Base-by-base conservation (phyloP, 192 early-diverging fungal genomes). In the Dissophora ornata region DNA sequence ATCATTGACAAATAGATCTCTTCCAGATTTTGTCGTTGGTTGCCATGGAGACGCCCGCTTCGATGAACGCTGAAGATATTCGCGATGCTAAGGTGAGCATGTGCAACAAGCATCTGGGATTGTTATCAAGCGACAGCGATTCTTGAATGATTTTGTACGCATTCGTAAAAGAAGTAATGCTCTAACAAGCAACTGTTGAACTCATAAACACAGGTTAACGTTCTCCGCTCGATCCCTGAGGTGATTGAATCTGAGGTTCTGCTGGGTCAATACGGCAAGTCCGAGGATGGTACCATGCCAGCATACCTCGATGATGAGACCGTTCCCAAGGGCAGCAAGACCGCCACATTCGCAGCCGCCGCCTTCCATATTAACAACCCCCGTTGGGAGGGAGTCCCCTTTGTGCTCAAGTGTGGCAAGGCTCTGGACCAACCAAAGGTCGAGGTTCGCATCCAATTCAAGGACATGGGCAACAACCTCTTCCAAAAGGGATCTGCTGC, bases 251-350 rank as follows among this genome's bases (percentile, higher is more conserved):
- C 96, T 25, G 92, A 99, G 71, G 87, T 92, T 11, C 69, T 98
- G 50, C 82, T 99, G 59, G 97, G 96, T 12, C 97, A 99, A 83
- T 99, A 99, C 81, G 87, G 85, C 22, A 85, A 73, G 30, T 88
- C 90, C 21, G 85, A 87, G 65, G 92, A 96, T 67, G 93, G 91
- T 48, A 86, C 83, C 48, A 89, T 92, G 66, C 91, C 93, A 47
- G 95, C 96, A n/a, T 99, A 97, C 83, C 85, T 94, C 67, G 95
- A 98, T 40, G 97, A 98, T 67, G 86, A 89, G 38, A 93, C 92
- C 4, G 91, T 99, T 29, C 93, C 94, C 58, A 88, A 92, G 68
- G 90, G 85, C 36, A 95, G 92, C 42, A 84, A 87, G 42, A 94
- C 94, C 18, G 93, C 97, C 25, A 99, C 97, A 2, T 99, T 89